Evolutionary conservation across 116 monocot species (phyloP).

Genomic region (Phalaenopsis hybrid): DNA sequence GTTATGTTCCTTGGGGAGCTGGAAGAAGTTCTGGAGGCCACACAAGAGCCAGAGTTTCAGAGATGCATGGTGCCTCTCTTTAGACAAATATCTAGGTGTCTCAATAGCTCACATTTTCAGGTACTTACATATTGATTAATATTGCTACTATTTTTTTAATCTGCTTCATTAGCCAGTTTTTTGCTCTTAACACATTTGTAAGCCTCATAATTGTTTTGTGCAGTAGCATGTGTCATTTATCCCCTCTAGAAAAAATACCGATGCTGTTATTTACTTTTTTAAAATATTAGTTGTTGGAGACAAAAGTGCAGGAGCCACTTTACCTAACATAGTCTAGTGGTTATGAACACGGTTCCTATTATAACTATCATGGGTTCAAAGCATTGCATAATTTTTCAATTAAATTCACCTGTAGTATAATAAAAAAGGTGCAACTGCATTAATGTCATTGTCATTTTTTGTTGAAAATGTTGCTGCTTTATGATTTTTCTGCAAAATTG

Average conservation of each 20-base stretch:
- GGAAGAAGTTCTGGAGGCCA: constrained; percentile 44
- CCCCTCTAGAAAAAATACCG: neutral
- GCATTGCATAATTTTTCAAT: too few relatives aligned
- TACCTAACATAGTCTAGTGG: too few relatives aligned
- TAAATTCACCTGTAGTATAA: too few relatives aligned
- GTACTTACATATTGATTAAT: constrained; percentile 15
- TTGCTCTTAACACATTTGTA: neutral
- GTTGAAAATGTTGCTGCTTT: neutral
- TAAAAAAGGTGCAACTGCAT: neutral
- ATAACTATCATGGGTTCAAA: too few relatives aligned
- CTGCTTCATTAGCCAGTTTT: neutral
- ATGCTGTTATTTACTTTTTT: neutral
- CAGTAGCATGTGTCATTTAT: neutral
- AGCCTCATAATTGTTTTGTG: neutral
- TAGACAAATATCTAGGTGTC: constrained; percentile 33
- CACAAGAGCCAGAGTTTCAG: constrained; percentile 36
- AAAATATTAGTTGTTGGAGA: neutral
- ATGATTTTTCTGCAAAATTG: neutral
- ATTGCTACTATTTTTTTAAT: neutral
- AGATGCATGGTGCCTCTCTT: constrained; percentile 43
- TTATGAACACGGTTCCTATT: too few relatives aligned
- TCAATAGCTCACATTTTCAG: constrained; percentile 46
- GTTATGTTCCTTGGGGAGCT: constrained; percentile 47
- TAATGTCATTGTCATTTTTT: neutral
- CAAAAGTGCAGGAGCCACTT: too few relatives aligned